phyloP scores from a whole-genome alignment of 2,329 filamentous ascomycete species.

The Scedosporium minutisporum region DNA sequence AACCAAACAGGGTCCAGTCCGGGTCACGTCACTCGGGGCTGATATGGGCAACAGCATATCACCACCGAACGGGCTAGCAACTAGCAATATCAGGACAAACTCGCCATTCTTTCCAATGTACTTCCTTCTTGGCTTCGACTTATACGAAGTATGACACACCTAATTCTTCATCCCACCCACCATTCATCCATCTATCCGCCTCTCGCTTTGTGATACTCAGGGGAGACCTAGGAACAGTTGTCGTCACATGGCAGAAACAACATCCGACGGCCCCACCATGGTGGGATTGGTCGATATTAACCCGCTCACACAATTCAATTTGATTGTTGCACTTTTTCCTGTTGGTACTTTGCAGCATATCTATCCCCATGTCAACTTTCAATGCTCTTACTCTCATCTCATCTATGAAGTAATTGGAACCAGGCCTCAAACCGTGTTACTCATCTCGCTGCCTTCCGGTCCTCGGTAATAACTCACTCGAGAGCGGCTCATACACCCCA shows the following conservation, averaged over 20 bases:
- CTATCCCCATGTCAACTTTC: not conserved
- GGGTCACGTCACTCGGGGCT: not conserved
- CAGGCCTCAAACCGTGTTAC: not conserved
- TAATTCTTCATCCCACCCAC: not conserved
- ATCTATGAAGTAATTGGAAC: no score
- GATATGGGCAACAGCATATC: not conserved
- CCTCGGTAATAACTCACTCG: not conserved
- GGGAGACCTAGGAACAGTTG: not conserved
- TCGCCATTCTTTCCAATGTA: not conserved
- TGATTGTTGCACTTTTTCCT: not conserved
- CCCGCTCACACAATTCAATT: not conserved
- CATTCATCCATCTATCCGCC: not conserved
- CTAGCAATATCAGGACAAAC: not conserved
- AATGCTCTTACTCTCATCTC: no score
- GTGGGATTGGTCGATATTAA: not conserved
- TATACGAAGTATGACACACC: not conserved
- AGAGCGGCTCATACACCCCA: not conserved
- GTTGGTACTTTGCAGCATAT: not conserved
- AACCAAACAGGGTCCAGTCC: not conserved
- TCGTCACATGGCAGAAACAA: not conserved
- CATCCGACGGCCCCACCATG: not conserved
- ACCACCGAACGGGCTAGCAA: not conserved
- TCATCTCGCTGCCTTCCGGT: not conserved
- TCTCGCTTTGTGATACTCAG: not conserved
- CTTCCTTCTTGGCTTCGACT: not conserved